Evolutionary conservation across 352 stramenopile species (phyloP), one percentile per base, ranked within the genome.

Genomic region (Blastocystis sp.): DNA sequence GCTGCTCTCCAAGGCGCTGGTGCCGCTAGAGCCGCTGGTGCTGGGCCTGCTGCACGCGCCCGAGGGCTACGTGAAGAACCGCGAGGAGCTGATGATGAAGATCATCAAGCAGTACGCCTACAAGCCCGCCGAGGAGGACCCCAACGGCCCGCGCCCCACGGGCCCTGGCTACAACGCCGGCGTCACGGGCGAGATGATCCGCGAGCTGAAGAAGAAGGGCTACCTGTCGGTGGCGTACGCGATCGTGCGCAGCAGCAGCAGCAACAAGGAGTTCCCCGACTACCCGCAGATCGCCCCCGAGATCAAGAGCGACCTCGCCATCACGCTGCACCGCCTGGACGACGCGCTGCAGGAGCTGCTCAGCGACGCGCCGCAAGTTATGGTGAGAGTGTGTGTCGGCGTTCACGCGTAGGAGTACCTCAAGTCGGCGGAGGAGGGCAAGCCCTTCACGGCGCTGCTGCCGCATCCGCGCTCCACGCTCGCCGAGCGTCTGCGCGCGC

Each of bases 231-330:
- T 88, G 52, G 78, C 78, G 11, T 88, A 88, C 45, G 78, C 78
- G 0, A 88, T 88, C 66, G 68, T 88, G 38, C 78, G 78, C n/a
- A 88, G 78, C 43, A 87, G 34, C 24, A 45, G 65, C 45, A 57
- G 21, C 21, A 88, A 88, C 48, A 88, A 88, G 68, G 78, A 88
- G 68, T 88, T 88, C 78, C 78, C 78, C 43, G 78, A 88, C 24
- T 57, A 88, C 38, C 78, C 78, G 9, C 78, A 88, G 43, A 88
- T 88, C 43, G 64, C 78, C 3, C 64, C 78, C 40, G 68, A 79
- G 45, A 61, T 88, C 40, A 88, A 88, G 78, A 65, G 40, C 45
- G 78, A 88, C 40, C 54, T 88, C 1, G 78, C 78, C 24, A 88
- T 88, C n/a, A 65, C 64, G 43, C 45, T 88, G 19, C 78, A 88